A percentile compares a stretch with the other conserved stretches of the same genome.
Evolutionary conservation across 257 asterid species (phyloP).

Genomic region (Plantago major): DNA sequence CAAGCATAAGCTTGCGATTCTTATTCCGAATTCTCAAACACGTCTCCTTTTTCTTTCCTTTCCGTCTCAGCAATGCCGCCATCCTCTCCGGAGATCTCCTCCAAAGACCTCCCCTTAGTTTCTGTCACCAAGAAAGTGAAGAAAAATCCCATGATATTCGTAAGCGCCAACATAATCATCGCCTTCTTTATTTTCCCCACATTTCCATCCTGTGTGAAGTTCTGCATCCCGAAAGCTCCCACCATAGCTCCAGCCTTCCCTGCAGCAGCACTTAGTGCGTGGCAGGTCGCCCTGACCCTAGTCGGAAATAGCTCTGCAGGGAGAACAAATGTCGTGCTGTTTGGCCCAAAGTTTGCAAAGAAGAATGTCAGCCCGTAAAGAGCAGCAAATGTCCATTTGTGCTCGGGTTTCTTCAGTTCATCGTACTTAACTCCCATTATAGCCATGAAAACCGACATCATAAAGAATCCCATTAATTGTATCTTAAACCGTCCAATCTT

Average conservation of each 20-base stretch:
- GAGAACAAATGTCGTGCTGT: not conserved
- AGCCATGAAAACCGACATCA: conserved; percentile 40
- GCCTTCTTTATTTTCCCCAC: conserved; percentile 21
- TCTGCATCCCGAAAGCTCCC: conserved; percentile 33
- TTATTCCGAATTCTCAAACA: conserved; percentile 20
- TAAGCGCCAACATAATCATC: conserved; percentile 23
- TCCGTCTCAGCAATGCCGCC: conserved; percentile 14
- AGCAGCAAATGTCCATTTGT: conserved; percentile 33
- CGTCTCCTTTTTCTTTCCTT: conserved; percentile 1
- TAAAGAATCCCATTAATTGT: conserved; percentile 32
- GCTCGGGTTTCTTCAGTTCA: conserved; percentile 22
- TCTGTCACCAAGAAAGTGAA: conserved; percentile 34
- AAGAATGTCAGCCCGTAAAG: conserved; percentile 9
- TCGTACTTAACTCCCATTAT: conserved; percentile 29
- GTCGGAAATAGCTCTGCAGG: conserved; percentile 46
- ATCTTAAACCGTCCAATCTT: conserved; percentile 31
- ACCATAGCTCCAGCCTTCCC: conserved; percentile 46
- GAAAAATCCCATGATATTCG: conserved; percentile 32
- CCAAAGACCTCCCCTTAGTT: conserved; percentile 35
- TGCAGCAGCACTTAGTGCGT: conserved; percentile 35
- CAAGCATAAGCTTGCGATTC: no score
- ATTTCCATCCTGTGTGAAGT: conserved; percentile 30
- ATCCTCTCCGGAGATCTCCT: conserved; percentile 40
- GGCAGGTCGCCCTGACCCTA: conserved; percentile 35
- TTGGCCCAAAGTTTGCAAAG: not conserved